phyloP scores from a whole-genome alignment of 306 rosid species.

The Rosa multiflora region DNA sequence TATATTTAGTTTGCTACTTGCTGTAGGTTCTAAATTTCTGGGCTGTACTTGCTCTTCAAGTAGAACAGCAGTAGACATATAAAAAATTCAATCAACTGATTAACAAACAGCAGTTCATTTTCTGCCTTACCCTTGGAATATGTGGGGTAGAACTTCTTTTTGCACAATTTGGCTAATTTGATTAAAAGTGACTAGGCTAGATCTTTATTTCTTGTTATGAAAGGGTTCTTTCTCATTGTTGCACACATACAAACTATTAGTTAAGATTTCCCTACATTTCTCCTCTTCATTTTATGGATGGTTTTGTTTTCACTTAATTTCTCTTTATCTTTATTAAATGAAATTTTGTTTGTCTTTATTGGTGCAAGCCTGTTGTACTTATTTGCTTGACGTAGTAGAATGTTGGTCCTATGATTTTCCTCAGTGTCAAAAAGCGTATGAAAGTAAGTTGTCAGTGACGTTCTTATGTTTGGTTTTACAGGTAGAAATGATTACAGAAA shows the following conservation, averaged over 20 bases:
- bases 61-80: not conserved
- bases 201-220: not conserved
- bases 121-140: not conserved
- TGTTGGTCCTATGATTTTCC: not conserved
- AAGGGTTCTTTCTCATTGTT: not conserved
- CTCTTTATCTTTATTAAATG: not conserved
- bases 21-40: not conserved
- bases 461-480: conserved; percentile 22
- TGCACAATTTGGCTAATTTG: not conserved
- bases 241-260: not conserved
- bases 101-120: not conserved
- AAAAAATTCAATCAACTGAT: not conserved
- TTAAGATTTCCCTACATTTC: not conserved
- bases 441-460: not conserved
- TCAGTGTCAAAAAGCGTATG: not conserved
- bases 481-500: conserved; percentile 63
- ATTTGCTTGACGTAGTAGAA: not conserved
- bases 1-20: not conserved
- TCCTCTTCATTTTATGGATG: not conserved
- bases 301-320: not conserved
- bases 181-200: not conserved
- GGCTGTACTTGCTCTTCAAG: not conserved
- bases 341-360: not conserved
- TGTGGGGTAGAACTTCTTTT: not conserved
- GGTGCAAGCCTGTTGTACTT: not conserved